These are phyloP conservation scores for Colletotrichum tofieldiae DNA, from an alignment of 2,329 filamentous ascomycete species.

Conservation along the genomic window DNA sequence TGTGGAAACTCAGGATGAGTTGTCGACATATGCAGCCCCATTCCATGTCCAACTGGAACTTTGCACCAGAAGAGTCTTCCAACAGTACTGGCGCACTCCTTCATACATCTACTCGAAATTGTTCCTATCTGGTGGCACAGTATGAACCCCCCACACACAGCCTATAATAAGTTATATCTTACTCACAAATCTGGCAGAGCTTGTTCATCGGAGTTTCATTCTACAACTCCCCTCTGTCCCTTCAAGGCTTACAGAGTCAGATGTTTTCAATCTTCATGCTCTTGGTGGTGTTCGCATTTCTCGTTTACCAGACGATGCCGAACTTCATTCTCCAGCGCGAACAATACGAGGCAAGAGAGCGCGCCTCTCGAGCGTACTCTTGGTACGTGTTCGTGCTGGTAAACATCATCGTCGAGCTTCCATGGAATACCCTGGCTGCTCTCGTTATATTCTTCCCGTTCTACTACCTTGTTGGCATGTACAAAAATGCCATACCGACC, in stretches of 20 bases:
- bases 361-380: conserved; percentile 68
- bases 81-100: conserved; percentile 85
- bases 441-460: conserved; percentile 75
- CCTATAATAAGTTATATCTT: background rate
- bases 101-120: conserved; percentile 82
- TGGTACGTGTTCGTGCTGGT: conserved; percentile 71
- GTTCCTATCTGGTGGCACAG: conserved; percentile 65
- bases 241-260: conserved; percentile 77
- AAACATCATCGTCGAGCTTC: conserved; percentile 78
- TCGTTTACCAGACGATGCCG: conserved; percentile 75
- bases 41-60: conserved; percentile 73
- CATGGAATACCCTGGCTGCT: conserved; percentile 74
- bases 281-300: conserved; percentile 74
- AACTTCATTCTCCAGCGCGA: conserved; percentile 76
- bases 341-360: conserved; percentile 78
- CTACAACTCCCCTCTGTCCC: conserved; percentile 68
- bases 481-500: conserved; percentile 62
- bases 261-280: conserved; percentile 79
- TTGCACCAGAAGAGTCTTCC: conserved; percentile 76
- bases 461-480: conserved; percentile 77
- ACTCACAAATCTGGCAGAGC: conserved; percentile 47
- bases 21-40: conserved; percentile 78
- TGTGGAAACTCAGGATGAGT: conserved; percentile 5
- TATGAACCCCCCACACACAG: conserved; percentile 9
- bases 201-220: conserved; percentile 79